These are phyloP conservation scores for Sporisorium exsertum DNA, from an alignment of 1,284 basidiomycete species.

Conservation along the genomic window DNA sequence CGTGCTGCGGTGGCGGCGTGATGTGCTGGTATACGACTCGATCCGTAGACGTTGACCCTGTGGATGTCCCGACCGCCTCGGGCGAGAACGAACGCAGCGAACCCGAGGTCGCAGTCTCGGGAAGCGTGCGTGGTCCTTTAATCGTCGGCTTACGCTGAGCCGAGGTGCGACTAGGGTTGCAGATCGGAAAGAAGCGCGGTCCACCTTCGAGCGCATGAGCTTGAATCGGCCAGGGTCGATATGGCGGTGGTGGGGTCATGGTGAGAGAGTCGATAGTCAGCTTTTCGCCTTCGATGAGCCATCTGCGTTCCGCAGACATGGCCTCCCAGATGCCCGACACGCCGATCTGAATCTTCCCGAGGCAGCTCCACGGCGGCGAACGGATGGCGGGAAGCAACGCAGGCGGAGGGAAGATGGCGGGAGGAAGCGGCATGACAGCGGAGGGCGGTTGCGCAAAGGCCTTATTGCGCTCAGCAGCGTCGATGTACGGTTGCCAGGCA, in stretches of 20 bases:
- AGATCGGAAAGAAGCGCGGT: conserved; percentile 27
- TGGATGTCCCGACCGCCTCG: background rate
- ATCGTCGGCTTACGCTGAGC: conserved; percentile 3
- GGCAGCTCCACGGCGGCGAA: conserved; percentile 22
- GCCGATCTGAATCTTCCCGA: conserved; percentile 25
- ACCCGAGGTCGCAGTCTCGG: background rate
- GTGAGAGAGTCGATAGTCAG: conserved; percentile 34
- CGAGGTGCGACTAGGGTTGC: conserved; percentile 21
- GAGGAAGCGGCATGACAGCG: conserved; percentile 29
- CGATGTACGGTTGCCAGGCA: conserved; percentile 24
- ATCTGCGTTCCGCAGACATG: conserved; percentile 18
- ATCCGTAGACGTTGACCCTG: conserved; percentile 2
- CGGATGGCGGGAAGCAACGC: conserved; percentile 46
- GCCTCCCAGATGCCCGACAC: conserved; percentile 29
- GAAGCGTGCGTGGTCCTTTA: background rate
- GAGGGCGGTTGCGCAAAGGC: conserved; percentile 14
- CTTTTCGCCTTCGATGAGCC: conserved; percentile 36
- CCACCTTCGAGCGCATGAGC: conserved; percentile 21
- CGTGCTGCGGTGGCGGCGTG: conserved; percentile 23
- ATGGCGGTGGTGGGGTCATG: conserved; percentile 53
- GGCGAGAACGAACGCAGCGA: conserved; percentile 17
- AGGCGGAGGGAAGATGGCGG: conserved; percentile 48
- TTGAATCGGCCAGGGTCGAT: conserved; percentile 44
- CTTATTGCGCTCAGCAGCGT: conserved; percentile 25
- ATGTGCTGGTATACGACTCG: conserved; percentile 22